Evolutionary conservation across 106 monocot species (phyloP).

Genomic region (Triglochin maritima): DNA sequence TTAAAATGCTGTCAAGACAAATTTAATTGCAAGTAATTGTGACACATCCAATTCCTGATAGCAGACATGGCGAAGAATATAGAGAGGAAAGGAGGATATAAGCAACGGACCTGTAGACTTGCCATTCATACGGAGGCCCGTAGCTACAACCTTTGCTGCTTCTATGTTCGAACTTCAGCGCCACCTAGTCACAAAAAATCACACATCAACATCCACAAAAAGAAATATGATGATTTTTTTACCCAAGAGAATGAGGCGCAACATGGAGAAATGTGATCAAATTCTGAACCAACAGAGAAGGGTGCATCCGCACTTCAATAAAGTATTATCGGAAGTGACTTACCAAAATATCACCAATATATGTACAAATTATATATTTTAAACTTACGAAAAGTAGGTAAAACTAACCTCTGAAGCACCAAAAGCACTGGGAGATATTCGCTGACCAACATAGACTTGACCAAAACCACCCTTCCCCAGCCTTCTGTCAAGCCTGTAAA

Average conservation of each 20-base stretch:
- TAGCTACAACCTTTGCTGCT: slow-evolving; percentile 6
- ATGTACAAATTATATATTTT: not conserved
- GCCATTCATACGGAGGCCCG: slow-evolving; percentile 10
- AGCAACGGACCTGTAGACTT: slow-evolving; percentile 2
- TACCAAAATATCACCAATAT: not conserved
- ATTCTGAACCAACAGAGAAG: not conserved
- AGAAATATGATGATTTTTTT: not conserved
- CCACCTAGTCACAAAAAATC: slow-evolving; percentile 1
- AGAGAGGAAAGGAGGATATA: not conserved
- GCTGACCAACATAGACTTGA: slow-evolving; percentile 94
- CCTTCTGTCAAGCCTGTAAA: slow-evolving; percentile 83
- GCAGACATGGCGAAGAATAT: not conserved
- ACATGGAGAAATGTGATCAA: not conserved
- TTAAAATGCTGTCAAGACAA: slow-evolving; percentile 41
- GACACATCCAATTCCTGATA: not conserved
- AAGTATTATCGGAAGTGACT: not conserved
- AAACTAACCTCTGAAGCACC: slow-evolving; percentile 75
- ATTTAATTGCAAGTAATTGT: not conserved
- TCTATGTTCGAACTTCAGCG: slow-evolving; percentile 12
- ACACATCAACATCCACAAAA: not conserved
- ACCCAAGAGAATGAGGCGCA: not conserved
- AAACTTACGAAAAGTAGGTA: not conserved
- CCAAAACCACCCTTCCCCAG: slow-evolving; percentile 99
- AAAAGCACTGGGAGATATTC: slow-evolving; percentile 47
- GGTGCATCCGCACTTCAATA: not conserved